These are phyloP conservation scores for Vaccinium myrtillus DNA, from an alignment of 148 eudicot genomes.

Conservation along the genomic window DNA sequence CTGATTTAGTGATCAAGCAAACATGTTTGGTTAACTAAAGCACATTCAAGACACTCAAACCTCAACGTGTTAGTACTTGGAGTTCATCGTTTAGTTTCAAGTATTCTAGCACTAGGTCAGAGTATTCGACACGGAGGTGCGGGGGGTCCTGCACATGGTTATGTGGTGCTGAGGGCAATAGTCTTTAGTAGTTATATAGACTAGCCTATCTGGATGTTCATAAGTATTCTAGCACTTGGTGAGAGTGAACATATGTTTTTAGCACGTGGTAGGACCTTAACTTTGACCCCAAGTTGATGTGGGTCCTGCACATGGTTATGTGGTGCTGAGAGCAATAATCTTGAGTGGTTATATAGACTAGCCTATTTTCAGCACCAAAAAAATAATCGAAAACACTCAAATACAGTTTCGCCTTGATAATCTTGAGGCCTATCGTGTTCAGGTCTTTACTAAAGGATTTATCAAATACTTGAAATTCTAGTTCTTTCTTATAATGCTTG, in stretches of 20 bases:
- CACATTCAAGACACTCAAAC: background rate
- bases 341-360: background rate
- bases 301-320: background rate
- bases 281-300: background rate
- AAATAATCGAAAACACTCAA: background rate
- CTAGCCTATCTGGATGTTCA: too few relatives aligned
- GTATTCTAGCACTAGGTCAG: background rate
- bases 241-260: background rate
- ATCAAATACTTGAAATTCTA: background rate
- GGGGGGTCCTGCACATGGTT: too few relatives aligned
- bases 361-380: background rate
- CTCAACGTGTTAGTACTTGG: background rate
- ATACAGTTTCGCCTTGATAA: background rate
- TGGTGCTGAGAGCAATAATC: background rate
- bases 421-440: background rate
- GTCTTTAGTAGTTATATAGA: too few relatives aligned
- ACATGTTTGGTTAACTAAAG: background rate
- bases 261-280: background rate
- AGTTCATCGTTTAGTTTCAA: background rate
- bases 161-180: too few relatives aligned
- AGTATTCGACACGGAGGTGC: background rate
- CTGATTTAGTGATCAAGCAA: too few relatives aligned
- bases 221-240: background rate
- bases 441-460: background rate
- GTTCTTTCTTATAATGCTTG: background rate